Base-by-base conservation (phyloP, 345 rosid genomes). In the Linum lewisii region DNA sequence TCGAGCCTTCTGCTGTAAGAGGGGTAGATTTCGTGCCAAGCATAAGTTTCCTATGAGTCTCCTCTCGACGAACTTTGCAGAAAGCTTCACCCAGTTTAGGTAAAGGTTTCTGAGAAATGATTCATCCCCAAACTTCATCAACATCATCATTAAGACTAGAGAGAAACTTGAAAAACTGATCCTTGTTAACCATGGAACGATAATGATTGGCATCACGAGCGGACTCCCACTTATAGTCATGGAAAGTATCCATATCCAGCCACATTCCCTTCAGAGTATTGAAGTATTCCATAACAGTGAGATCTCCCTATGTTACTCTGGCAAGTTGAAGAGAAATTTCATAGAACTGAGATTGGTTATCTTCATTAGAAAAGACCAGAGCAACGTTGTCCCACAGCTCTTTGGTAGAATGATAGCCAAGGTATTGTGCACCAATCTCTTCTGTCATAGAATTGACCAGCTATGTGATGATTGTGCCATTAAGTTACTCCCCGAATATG, bases 11-110 rank as follows among this genome's bases (percentile, higher is more conserved):
- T 1, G 8, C 1, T 6, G 23, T 8, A 6, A 24, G 55, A 15
- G 14, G 18, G 2, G 16, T 36, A 9, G 54, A 6, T n/a, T n/a
- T n/a, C n/a, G n/a, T n/a, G 18, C 55, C 55, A 22, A 61, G 3
- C 54, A 61, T 61, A 4, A 61, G 10, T 14, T 49, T 45, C 6
- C 19, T 45, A 9, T n/a, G 24, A 24, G 54, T 61, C 18, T 61
- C 64, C 7, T 61, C 55, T 19, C 38, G 24, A 4, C 16, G 55
- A 7, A 61, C 64, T 24, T 61, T 44, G 5, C 22, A 23, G 23
- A 25, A 61, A 2, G 25, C 47, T 15, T 62, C 49, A 7, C 26
- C 10, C n/a, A 62, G 50, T 14, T 1, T 50, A 0, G 57, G 65
- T 1, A 62, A 49, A 0, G 47, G 57, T 32, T 51, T 50, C 0